Evolutionary conservation across 192 early-diverging fungal species (phyloP).

Genomic region (Neocallimastix lanati): DNA sequence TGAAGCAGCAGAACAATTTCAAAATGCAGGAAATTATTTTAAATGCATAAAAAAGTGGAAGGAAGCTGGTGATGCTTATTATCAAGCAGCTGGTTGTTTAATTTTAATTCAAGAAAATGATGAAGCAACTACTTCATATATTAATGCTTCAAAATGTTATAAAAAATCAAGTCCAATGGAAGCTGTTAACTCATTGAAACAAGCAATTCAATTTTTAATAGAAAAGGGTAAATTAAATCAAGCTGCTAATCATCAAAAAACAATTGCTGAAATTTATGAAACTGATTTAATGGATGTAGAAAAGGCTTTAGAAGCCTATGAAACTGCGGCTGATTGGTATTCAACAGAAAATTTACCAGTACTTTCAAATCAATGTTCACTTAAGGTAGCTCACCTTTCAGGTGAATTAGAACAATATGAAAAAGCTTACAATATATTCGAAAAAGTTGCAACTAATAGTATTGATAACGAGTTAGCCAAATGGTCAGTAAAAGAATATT

Average conservation of each 20-base stretch:
- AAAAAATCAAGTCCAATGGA: slow-evolving; percentile 67
- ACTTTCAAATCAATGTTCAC: slow-evolving; percentile 68
- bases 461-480: slow-evolving; percentile 81
- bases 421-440: slow-evolving; percentile 78
- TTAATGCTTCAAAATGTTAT: slow-evolving; percentile 76
- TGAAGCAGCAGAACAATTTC: slow-evolving; percentile 85
- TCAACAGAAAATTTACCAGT: slow-evolving; percentile 75
- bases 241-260: slow-evolving; percentile 86
- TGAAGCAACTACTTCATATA: slow-evolving; percentile 67
- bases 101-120: slow-evolving; percentile 57
- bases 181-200: slow-evolving; percentile 50
- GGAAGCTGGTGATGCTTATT: slow-evolving; percentile 86
- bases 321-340: slow-evolving; percentile 84
- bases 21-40: slow-evolving; percentile 79
- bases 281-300: slow-evolving; percentile 58
- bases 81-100: slow-evolving; percentile 62
- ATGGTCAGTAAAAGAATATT: slow-evolving; percentile 92
- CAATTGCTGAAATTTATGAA: slow-evolving; percentile 84
- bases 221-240: slow-evolving; percentile 69
- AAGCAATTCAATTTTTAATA: slow-evolving; percentile 65
- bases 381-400: slow-evolving; percentile 83
- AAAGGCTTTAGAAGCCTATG: slow-evolving; percentile 70
- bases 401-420: slow-evolving; percentile 77
- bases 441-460: slow-evolving; percentile 59
- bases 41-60: slow-evolving; percentile 80